Evolutionary conservation across 148 eudicot genomes (phyloP), one percentile per base, ranked within the genome.

Genomic region (Nepenthes mirabilis): DNA sequence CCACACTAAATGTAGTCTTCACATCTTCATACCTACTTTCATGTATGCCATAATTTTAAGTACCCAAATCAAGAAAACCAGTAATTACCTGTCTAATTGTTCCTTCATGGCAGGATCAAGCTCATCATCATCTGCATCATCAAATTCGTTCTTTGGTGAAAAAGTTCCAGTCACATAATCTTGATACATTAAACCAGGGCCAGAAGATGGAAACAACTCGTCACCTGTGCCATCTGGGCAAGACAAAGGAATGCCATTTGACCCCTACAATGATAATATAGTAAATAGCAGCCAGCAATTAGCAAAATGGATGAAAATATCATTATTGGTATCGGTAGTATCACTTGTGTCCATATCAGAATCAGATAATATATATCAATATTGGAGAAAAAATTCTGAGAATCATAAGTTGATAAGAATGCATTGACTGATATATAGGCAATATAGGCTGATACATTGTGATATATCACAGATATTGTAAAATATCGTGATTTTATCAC

Each of bases 71-170:
- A 23, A 55, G 34, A 34, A 43, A 65, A 37, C 14, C 1, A 33
- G 1, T 1, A 58, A 57, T 37, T 61, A 88, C 96, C 96, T 85
- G 82, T 88, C 96, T 63, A 88, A 76, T 69, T 88, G 73, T 77
- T 88, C 91, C 80, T 74, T 88, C 84, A 88, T 73, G 23, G 72
- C 86, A 60, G 96, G 96, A 77, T 88, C 96, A 66, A 88, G 74
- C 74, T 79, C 91, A 69, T 88, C 95, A 70, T 86, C 91, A 65
- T 83, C 83, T 61, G 65, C 82, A 53, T 87, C 91, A 68, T 82
- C 88, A 66, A 75, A 84, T 45, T 80, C 91, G 57, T 63, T 72
- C 59, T 76, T 77, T 13, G 85, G 68, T 47, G 77, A 72, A 55
- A 72, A 75, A 36, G 73, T 33, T 45, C 61, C 70, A 62, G 69